Percentiles rank a stretch among this genome's conserved stretches.
phyloP scores from a whole-genome alignment of 139 green algal genomes.

The Chlamydomonas sphaeroides region DNA sequence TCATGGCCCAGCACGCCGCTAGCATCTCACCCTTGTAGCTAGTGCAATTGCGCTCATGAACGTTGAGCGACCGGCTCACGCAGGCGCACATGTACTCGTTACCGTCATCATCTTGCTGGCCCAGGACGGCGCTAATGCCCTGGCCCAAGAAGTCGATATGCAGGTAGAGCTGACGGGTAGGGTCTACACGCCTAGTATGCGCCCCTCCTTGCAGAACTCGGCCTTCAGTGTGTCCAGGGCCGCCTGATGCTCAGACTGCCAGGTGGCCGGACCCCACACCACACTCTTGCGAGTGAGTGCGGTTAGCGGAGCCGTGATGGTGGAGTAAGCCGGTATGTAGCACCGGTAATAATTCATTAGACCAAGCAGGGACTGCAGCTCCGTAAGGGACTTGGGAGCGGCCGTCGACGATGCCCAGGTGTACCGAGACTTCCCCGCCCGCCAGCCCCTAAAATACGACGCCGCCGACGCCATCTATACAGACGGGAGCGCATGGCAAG shows the following conservation, averaged over 20 bases:
- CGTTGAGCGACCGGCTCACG: slow-evolving; percentile 13
- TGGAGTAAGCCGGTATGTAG: background rate
- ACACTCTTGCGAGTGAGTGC: background rate
- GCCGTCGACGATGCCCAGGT: no score
- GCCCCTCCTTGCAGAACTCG: background rate
- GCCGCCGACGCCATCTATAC: no score
- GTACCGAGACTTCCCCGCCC: no score
- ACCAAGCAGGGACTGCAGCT: slow-evolving; percentile 15
- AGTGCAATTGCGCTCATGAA: slow-evolving; percentile 30
- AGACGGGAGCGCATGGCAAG: no score
- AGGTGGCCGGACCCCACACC: background rate
- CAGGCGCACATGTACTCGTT: slow-evolving; percentile 37
- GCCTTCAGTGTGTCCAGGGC: slow-evolving; percentile 29
- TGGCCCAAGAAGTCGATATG: slow-evolving; percentile 1
- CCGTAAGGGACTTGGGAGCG: no score
- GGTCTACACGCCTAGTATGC: background rate
- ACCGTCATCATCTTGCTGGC: slow-evolving; percentile 40
- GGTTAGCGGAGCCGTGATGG: background rate
- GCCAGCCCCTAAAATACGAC: no score
- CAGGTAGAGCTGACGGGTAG: background rate
- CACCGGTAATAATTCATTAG: background rate
- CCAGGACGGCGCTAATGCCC: slow-evolving; percentile 49
- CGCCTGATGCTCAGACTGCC: background rate
- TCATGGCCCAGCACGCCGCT: slow-evolving; percentile 40
- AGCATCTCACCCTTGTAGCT: slow-evolving; percentile 51